These are phyloP conservation scores for Dichotomopilus funicola DNA, from an alignment of 2,329 filamentous ascomycete genomes.

Conservation along the genomic window DNA sequence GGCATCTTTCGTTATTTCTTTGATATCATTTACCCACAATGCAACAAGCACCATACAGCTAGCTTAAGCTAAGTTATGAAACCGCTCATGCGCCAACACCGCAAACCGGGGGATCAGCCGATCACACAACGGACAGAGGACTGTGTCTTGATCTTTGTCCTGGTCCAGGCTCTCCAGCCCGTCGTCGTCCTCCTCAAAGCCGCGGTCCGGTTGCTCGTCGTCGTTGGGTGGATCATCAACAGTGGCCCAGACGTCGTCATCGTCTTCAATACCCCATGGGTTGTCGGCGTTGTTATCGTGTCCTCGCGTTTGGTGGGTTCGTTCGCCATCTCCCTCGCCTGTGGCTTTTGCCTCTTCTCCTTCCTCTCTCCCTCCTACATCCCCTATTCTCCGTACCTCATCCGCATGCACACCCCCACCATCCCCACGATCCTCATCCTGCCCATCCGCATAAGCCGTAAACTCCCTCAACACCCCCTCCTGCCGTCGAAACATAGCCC, in stretches of 20 bases:
- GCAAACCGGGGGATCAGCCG: conserved; percentile 27
- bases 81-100: conserved; percentile 25
- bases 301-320: no score
- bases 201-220: not conserved
- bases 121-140: conserved; percentile 23
- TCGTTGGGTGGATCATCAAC: not conserved
- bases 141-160: conserved; percentile 5
- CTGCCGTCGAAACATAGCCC: conserved; percentile 72
- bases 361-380: not conserved
- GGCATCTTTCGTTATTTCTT: no score
- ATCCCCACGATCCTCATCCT: not conserved
- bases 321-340: not conserved
- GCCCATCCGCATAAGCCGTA: conserved; percentile 40
- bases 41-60: no score
- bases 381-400: not conserved
- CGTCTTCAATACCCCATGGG: no score
- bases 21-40: no score
- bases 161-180: not conserved
- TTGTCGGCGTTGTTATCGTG: no score
- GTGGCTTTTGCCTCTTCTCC: conserved; percentile 14
- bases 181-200: not conserved
- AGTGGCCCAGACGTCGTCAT: not conserved
- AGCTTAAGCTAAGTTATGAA: conserved; percentile 20
- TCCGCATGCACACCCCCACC: not conserved
- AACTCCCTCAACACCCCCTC: conserved; percentile 63